Evolutionary conservation across 257 asterid genomes (phyloP).

Genomic region (Leonotis leonurus): DNA sequence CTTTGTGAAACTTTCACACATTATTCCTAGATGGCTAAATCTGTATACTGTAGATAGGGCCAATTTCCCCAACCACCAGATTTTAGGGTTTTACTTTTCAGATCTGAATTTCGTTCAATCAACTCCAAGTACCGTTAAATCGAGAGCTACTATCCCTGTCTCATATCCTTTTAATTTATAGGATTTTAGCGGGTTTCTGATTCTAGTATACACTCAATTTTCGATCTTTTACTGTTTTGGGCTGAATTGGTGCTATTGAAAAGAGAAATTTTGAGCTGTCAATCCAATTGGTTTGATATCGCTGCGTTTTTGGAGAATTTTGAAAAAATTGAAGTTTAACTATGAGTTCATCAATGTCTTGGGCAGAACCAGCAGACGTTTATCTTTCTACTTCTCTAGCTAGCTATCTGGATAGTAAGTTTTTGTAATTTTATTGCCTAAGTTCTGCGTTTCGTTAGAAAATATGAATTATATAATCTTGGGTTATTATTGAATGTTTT

Average conservation of each 20-base stretch:
- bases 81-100: slow-evolving; percentile 32
- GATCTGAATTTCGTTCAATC: slow-evolving; percentile 40
- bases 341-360: slow-evolving; percentile 60
- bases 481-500: background rate
- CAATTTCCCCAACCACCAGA: slow-evolving; percentile 10
- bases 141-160: background rate
- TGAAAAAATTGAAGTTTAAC: slow-evolving; percentile 35
- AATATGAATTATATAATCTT: background rate
- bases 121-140: slow-evolving; percentile 13
- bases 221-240: background rate
- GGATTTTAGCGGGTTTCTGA: slow-evolving; percentile 20
- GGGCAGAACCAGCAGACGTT: slow-evolving; percentile 92
- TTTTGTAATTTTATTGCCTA: background rate
- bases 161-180: slow-evolving; percentile 14
- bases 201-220: background rate
- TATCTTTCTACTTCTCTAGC: slow-evolving; percentile 94
- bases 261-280: slow-evolving; percentile 33
- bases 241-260: background rate
- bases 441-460: background rate
- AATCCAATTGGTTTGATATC: slow-evolving; percentile 38
- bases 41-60: slow-evolving; percentile 42
- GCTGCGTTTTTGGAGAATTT: slow-evolving; percentile 35
- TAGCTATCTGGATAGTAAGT: slow-evolving; percentile 90
- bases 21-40: background rate
- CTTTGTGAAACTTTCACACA: background rate